These are phyloP conservation scores for Phylloboletellus chloephorus DNA, from an alignment of 1,284 basidiomycete genomes.

Conservation along the genomic window DNA sequence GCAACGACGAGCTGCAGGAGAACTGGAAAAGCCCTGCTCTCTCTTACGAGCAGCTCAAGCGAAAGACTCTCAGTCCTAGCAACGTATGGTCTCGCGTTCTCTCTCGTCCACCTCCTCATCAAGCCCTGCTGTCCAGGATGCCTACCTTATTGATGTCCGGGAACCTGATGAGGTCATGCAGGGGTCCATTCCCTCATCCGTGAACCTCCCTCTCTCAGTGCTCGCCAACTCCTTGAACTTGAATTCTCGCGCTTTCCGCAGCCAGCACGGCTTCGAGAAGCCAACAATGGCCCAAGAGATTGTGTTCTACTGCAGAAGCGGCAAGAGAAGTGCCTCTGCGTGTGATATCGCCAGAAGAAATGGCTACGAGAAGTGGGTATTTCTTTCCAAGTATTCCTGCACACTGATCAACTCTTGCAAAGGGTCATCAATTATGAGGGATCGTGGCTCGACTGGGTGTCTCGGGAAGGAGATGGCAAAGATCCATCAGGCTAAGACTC, in stretches of 20 bases:
- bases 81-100: slow-evolving; percentile 49
- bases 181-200: slow-evolving; percentile 92
- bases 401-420: slow-evolving; percentile 1
- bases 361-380: slow-evolving; percentile 76
- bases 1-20: slow-evolving; percentile 45
- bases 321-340: slow-evolving; percentile 79
- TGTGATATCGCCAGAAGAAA: slow-evolving; percentile 79
- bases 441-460: slow-evolving; percentile 90
- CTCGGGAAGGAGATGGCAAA: slow-evolving; percentile 45
- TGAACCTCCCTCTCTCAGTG: slow-evolving; percentile 86
- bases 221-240: slow-evolving; percentile 70
- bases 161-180: slow-evolving; percentile 92
- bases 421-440: slow-evolving; percentile 86
- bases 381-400: not conserved
- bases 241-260: slow-evolving; percentile 54
- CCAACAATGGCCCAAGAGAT: slow-evolving; percentile 75
- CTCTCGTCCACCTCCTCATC: slow-evolving; percentile 1
- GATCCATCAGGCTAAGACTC: slow-evolving; percentile 10
- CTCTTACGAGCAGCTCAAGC: slow-evolving; percentile 81
- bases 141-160: slow-evolving; percentile 88
- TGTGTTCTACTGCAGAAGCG: slow-evolving; percentile 93
- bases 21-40: slow-evolving; percentile 72
- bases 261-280: slow-evolving; percentile 81
- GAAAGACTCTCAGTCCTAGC: slow-evolving; percentile 73
- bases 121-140: slow-evolving; percentile 44